These are phyloP conservation scores for Pharnaceum exiguum DNA, from an alignment of 148 eudicot genomes.

Conservation along the genomic window DNA sequence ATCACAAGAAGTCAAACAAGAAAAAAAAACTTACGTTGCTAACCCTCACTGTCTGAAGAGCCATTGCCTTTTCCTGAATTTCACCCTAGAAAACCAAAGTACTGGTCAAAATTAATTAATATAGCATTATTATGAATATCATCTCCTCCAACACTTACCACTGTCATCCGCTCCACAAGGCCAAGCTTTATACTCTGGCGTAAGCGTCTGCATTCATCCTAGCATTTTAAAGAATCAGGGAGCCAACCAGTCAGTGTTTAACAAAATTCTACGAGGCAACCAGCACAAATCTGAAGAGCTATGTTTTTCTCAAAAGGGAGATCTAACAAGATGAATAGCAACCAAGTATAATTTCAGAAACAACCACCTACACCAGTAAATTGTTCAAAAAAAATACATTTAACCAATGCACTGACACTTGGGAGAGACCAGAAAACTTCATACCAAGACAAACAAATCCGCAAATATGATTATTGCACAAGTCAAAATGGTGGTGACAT, in stretches of 20 bases:
- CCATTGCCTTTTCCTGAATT: slow-evolving; percentile 74
- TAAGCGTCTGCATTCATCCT: slow-evolving; percentile 89
- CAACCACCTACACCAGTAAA: no score
- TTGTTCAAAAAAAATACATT: no score
- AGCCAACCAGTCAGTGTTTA: not conserved
- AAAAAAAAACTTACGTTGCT: slow-evolving; percentile 54
- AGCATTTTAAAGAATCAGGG: slow-evolving; percentile 23
- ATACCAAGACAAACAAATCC: no score
- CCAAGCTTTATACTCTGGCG: slow-evolving; percentile 88
- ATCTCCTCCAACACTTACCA: slow-evolving; percentile 42
- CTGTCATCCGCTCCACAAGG: slow-evolving; percentile 73
- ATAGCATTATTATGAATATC: not conserved
- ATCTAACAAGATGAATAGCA: no score
- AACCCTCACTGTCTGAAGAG: slow-evolving; percentile 61
- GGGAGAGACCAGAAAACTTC: no score
- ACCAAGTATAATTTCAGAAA: no score
- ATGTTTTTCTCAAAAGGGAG: no score
- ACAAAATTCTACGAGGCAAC: no score
- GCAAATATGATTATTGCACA: no score
- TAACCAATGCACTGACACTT: no score
- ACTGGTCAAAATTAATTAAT: not conserved
- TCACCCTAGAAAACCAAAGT: slow-evolving; percentile 53
- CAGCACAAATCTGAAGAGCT: no score
- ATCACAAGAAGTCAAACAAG: not conserved
- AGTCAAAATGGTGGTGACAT: no score